Evolutionary conservation across 257 asterid species (phyloP), one percentile per base, ranked within the genome.

Genomic region (Knoxia roxburghii): DNA sequence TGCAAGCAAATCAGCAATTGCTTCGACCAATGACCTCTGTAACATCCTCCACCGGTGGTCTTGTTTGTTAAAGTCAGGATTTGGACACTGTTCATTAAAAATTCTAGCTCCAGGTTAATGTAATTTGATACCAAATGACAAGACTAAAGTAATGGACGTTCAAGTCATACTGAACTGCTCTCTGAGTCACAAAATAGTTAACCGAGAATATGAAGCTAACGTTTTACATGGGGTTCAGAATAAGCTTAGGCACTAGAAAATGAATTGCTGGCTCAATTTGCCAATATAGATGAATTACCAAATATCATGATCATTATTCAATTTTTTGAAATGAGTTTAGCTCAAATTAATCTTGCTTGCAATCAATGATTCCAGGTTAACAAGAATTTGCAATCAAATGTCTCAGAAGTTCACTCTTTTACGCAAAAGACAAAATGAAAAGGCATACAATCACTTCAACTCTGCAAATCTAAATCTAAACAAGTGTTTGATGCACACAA

Each of bases 11-110:
- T 87, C 89, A 56, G 78, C 79, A 74, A 90, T 80, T 59, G 99
- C 97, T 88, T 90, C 95, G 61, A 90, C 87, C 78, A 93, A 80
- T 72, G 97, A 81, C 77, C 86, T 83, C 67, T 79, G 99, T 79
- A 90, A 69, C 97, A 90, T 88, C 73, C 95, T 82, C 97, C 97
- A 88, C 27, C 97, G 85, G 61, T 86, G 70, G 64, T 83, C 90
- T 75, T 95, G 85, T 68, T 77, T 86, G 84, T 88, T 88, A 83
- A 93, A 93, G 79, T 93, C 97, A 14, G 98, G 98, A 81, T 93
- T 93, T 13, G 98, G 98, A 75, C 99, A 93, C 99, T 93, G 89
- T 75, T 53, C 48, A 72, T 14, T 18, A 55, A 73, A 27, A 39
- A 73, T 27, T 17, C 41, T 65, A 62, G 61, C 64, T 62, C 72